Evolutionary conservation across 179 eudicot species (phyloP), one percentile per base, ranked within the genome.

Genomic region (Beta lomatogona): DNA sequence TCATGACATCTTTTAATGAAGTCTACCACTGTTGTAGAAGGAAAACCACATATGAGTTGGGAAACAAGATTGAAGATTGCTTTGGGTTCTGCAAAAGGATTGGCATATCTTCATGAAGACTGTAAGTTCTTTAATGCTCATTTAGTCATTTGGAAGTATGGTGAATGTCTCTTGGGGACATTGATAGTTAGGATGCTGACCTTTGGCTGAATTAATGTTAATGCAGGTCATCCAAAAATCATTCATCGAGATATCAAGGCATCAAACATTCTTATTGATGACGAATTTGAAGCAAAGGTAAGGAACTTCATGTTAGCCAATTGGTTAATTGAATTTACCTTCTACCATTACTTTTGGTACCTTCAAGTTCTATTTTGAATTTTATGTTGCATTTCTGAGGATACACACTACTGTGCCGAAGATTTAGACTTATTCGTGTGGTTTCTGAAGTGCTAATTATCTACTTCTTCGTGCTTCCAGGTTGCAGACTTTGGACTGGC

Each of bases 401-500:
- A 48, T 14, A 28, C 28, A 21, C 55, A 48, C 4, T 31, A 63
- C 14, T 36, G 72, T 9, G 15, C 22, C 15, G 31, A 9, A 66
- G 73, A 69, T 45, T 45, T 19, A 45, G 53, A 69, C 53, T 9
- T 44, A 44, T 69, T 44, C 25, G 16, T 18, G 41, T 52, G 76
- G 59, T 52, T 65, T 73, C 77, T 52, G 52, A 76, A 60, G 67
- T 59, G 36, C 69, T 45, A 14, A 44, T 25, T 11, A 71, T 59
- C 18, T 21, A 21, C 22, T 75, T 82, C 15, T 44, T 78, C 55
- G 61, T 71, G 9, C 25, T 55, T 14, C 54, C 87, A 94, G 98
- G 97, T 94, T 81, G 95, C 98, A 25, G 98, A 93, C 84, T 93
- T 94, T 88, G 97, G 98, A 83, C 92, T 93, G 59, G 98, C 97